Evolutionary conservation across 129 eudicot species (phyloP), one percentile per base, ranked within the genome.

Genomic region (Flaveria linearis): DNA sequence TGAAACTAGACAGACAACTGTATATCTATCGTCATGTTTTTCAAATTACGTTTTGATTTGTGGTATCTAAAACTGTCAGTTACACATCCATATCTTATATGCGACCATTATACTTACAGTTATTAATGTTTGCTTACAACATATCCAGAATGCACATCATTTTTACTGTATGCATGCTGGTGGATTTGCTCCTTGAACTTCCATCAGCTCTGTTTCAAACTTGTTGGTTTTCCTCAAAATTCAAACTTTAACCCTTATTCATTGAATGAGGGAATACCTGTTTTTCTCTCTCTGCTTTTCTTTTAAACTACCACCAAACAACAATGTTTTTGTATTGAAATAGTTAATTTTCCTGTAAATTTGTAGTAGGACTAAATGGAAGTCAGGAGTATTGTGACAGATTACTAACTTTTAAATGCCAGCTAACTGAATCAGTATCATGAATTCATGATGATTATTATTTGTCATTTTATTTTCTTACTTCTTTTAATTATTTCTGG

Each of bases 181-280:
- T 68, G 73, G 36, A 68, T 11, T 10, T 43, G 9, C 55, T 28
- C n/a, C 12, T 68, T 2, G 17, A 11, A 66, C 17, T 18, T 43
- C 36, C 72, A 68, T 68, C 50, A 66, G 50, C 71, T 0, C 3
- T 39, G 71, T 68, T 39, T 42, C 9, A 18, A 68, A n/a, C n/a
- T 42, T 66, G 50, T 66, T 67, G 72, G 25, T 9, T 71, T 71
- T 7, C 25, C 47, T 50, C 41, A 49, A 49, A 70, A 50, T 33
- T 49, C 2, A 8, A 49, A 50, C 9, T 14, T 50, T 28, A 1
- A 25, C 45, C 75, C 43, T 43, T n/a, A 8, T 7, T 26, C 22
- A 8, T 26, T 7, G 8, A 42, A 77, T 25, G 23, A 23, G 46
- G 45, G 9, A 39, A 26, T 71, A 30, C 56, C 41, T 36, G 41